A percentile compares a stretch with the other conserved stretches of the same genome.
Evolutionary conservation across 179 eudicot genomes (phyloP).

Genomic region (Beta macrorhiza): DNA sequence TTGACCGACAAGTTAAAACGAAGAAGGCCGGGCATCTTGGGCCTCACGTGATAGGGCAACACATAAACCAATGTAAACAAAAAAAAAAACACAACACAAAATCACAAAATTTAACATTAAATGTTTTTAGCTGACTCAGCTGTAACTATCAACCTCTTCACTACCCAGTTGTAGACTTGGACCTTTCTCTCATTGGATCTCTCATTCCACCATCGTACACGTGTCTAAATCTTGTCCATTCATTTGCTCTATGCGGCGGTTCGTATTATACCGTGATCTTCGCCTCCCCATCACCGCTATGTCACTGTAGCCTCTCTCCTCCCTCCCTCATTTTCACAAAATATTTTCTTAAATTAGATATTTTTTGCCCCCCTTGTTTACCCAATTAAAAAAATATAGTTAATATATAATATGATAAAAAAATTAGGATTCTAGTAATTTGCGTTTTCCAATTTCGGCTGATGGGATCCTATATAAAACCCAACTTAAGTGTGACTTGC

Average conservation of each 20-base stretch:
- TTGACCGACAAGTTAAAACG: conserved; percentile 53
- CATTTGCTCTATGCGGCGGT: conserved; percentile 29
- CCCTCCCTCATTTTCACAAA: not conserved
- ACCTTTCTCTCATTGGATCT: conserved; percentile 9
- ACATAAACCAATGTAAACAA: conserved; percentile 36
- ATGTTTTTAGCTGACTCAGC: conserved; percentile 29
- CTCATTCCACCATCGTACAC: not conserved
- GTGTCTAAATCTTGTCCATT: conserved; percentile 23
- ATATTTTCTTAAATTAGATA: not conserved
- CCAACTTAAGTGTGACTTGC: conserved; percentile 15
- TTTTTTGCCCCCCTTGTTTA: conserved; percentile 4
- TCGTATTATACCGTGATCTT: conserved; percentile 19
- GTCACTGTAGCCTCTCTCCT: conserved; percentile 19
- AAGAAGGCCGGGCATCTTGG: conserved; percentile 76
- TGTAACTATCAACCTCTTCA: conserved; percentile 3
- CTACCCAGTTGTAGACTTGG: conserved; percentile 10
- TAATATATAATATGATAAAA: too few species aligned
- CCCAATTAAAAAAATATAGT: not conserved
- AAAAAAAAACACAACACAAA: not conserved
- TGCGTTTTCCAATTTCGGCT: conserved; percentile 41
- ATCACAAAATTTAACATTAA: not conserved
- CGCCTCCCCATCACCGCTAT: conserved; percentile 8
- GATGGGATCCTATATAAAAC: conserved; percentile 56
- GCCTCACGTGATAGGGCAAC: conserved; percentile 73
- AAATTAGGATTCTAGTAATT: conserved; percentile 15